Evolutionary conservation across 2,329 filamentous ascomycete genomes (phyloP), one percentile per base, ranked within the genome.

Genomic region (Aspergillus nomiae): DNA sequence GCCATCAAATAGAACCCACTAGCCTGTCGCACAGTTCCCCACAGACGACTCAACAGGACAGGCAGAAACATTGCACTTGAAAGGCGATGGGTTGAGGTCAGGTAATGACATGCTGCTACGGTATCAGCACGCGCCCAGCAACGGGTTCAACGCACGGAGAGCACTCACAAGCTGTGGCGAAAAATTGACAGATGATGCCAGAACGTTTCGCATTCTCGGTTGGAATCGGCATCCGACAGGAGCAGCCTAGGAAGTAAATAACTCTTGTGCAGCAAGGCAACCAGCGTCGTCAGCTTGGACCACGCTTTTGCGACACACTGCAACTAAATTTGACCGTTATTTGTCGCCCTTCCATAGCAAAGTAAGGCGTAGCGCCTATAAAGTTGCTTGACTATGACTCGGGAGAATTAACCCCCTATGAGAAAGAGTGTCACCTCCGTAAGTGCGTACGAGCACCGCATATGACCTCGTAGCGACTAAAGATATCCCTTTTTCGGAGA

Each of bases 111-210:
- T 61, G 62, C 63, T 59, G 59, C 54, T 56, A 43, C 43, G 41
- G 62, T 66, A 63, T 69, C 64, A 68, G 66, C 61, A 70, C 57
- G 67, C 68, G 68, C 68, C 63, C 61, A 63, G 58, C 32, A 51
- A 60, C 54, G 56, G 62, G 55, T 60, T 38, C 59, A 32, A 67
- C 62, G 59, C 51, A 63, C 57, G 64, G 58, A 60, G 63, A 58
- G 66, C 56, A 61, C 56, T 60, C 50, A 60, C 61, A 62, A 62
- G 66, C 56, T 62, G 61, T 59, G 66, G 56, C 54, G 53, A 46
- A 43, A 30, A 60, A 28, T 48, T 63, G 63, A 63, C 46, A 51
- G 60, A 62, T 34, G 48, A 56, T 63, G 56, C 38, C 63, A 58
- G 46, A 61, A 57, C 50, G 43, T 58, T 58, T 66, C 60, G 60